Base-by-base conservation (phyloP, 768 basidiomycete genomes). In the Auricularia cornea region DNA sequence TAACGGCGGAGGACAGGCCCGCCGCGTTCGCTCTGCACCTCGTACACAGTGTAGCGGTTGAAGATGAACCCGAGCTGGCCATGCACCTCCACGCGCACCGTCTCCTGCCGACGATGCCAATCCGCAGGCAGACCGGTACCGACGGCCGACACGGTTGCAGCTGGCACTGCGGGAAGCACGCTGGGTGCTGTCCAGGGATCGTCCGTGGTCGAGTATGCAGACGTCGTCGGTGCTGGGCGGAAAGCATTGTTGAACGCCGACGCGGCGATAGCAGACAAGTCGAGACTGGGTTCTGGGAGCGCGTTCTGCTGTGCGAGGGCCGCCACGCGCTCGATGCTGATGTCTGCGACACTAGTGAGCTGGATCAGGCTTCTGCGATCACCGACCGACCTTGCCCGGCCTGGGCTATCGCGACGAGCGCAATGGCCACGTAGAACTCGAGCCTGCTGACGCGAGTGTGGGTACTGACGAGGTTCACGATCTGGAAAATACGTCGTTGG, bases 1-100 rank as follows among this genome's bases (percentile, higher is more conserved):
- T 98, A 99, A 63, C 97, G 83, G 61, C 96, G 80, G 31, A 85
- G 80, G 26, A 98, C 90, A 16, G 91, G 78, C 14, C 81, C 77
- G 3, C 83, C 85, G 59, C 85, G 81, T 82, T 92, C 88, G 28
- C 90, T 85, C 12, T 81, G 75, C 31, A 98, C 79, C 70, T 90
- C 86, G 72, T 96, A 98, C 3, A 93, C 86, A 63, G 84, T 89
- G 70, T 91, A 89, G 62, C 95, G 83, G 68, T 90, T 93, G 68
- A 96, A 75, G 68, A 96, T 89, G 76, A 95, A 95, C 2, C 94
- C 94, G 72, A 95, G 93, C 68, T 91, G 92, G 32, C 94, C 94
- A 52, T 90, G 77, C 59, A 94, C 80, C 54, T 80, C 83, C 44
- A 97, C 84, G 60, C 81, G 78, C 23, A 90, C 84, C 2, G 71